Conservation (phyloP, 495 filamentous ascomycete genomes). For the Neurospora cerealis region DNA sequence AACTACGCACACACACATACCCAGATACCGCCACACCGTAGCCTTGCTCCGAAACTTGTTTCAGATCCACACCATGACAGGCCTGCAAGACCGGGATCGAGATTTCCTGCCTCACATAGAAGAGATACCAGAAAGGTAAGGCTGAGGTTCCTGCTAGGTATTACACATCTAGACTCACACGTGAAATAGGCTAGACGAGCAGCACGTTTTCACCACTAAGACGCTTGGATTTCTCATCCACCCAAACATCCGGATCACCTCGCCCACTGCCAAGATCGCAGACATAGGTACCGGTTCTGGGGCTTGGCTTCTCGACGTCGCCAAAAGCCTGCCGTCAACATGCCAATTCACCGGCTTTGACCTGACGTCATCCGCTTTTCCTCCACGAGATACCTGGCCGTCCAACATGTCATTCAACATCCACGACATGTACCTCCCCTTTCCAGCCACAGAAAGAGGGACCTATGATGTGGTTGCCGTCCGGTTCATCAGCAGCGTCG, state of each 20-base stretch:
- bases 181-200: constrained; percentile 6
- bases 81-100: neutral
- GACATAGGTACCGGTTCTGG: constrained; percentile 18
- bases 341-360: constrained; percentile 30
- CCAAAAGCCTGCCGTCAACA: constrained; percentile 18
- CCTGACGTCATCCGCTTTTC: constrained; percentile 25
- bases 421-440: constrained; percentile 25
- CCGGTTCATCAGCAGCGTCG: constrained; percentile 25
- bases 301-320: constrained; percentile 21
- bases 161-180: neutral
- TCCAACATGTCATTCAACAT: constrained; percentile 21
- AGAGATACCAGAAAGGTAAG: neutral
- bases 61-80: neutral
- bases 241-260: constrained; percentile 6
- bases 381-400: constrained; percentile 13
- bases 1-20: neutral
- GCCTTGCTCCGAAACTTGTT: neutral
- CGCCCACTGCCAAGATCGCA: constrained; percentile 7
- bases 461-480: constrained; percentile 32
- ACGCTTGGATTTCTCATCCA: constrained; percentile 11
- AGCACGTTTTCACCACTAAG: constrained; percentile 11
- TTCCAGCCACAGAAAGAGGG: constrained; percentile 19
- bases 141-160: neutral
- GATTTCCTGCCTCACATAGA: neutral
- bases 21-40: neutral